Percentiles rank a stretch among this genome's conserved stretches.
Evolutionary conservation across 2,329 filamentous ascomycete genomes (phyloP).

Genomic region (Hypoxylon sp.): DNA sequence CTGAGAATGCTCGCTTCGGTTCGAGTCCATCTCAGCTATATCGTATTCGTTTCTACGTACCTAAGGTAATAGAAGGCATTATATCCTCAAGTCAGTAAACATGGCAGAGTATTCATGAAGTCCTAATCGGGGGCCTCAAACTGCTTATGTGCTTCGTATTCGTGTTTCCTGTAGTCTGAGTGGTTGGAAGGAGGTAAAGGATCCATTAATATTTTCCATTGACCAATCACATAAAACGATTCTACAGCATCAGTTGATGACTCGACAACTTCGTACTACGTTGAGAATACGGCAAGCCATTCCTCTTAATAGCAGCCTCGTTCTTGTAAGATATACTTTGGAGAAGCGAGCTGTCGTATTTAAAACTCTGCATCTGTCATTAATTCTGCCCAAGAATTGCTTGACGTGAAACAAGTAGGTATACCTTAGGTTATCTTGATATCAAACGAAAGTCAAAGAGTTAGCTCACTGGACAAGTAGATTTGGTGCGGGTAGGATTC

Average conservation of each 20-base stretch:
- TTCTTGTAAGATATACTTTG: neutral
- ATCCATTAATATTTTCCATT: conserved; percentile 4
- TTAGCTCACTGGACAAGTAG: neutral
- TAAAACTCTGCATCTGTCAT: neutral
- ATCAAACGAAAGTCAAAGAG: neutral
- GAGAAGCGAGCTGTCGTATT: neutral
- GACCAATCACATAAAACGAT: conserved; percentile 16
- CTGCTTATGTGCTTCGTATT: conserved; percentile 26
- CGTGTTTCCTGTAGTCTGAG: conserved; percentile 10
- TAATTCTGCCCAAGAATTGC: neutral
- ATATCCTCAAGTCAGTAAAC: neutral
- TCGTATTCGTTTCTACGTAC: conserved; percentile 22
- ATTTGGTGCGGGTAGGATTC: neutral
- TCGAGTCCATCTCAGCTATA: neutral
- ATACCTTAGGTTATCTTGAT: neutral
- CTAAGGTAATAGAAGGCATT: neutral
- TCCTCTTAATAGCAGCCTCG: neutral
- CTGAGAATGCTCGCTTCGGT: neutral
- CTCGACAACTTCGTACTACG: neutral
- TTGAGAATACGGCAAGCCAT: neutral
- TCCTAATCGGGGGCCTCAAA: neutral
- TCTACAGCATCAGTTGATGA: conserved; percentile 5
- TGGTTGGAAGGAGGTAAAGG: neutral
- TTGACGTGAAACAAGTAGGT: neutral
- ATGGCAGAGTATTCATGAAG: neutral